Base-by-base conservation (phyloP, 2,329 filamentous ascomycete species). In the Fusarium papillatum region DNA sequence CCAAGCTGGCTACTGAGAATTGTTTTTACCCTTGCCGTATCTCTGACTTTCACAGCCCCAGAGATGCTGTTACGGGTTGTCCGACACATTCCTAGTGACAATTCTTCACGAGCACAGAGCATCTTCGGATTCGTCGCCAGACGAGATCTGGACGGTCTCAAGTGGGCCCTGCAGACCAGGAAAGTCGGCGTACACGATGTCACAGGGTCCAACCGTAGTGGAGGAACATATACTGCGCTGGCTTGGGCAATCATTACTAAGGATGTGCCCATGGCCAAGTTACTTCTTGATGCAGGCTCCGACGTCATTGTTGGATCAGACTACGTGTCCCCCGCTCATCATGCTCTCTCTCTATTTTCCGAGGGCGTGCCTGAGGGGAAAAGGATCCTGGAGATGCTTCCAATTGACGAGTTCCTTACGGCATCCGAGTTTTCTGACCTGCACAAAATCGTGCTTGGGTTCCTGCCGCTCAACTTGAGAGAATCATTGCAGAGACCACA, bases 391-490 rank as follows among this genome's bases (percentile, higher is more conserved):
- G 55, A 59, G 31, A 59, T 59, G 55, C 55, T 64, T 31, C 50
- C 50, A 31, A n/a, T 34, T 55, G 50, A 31, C 10, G 50, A 55
- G n/a, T 55, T 22, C 50, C 17, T 55, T 7, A 26, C 17, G 26
- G 24, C 26, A 55, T 31, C 24, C 34, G 26, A 9, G 16, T 55
- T 16, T 50, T 48, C 62, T 64, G 41, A 64, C 43, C n/a, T 64
- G 1, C 62, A 64, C 43, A 64, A 50, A 17, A 64, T 50, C 29
- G 62, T 64, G 9, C 43, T 64, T 48, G 62, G 41, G 43, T 16
- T 50, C 26, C 29, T 64, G n/a, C 62, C 62, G 29, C 62, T 64
- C 43, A 64, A 64, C 26, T 19, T 64, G 62, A 64, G 62, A 36
- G 62, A 64, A 50, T 64, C 43, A 24, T 53, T 64, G 26, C 41